Conservation (phyloP, 257 asterid species). For the Mentha longifolia region DNA sequence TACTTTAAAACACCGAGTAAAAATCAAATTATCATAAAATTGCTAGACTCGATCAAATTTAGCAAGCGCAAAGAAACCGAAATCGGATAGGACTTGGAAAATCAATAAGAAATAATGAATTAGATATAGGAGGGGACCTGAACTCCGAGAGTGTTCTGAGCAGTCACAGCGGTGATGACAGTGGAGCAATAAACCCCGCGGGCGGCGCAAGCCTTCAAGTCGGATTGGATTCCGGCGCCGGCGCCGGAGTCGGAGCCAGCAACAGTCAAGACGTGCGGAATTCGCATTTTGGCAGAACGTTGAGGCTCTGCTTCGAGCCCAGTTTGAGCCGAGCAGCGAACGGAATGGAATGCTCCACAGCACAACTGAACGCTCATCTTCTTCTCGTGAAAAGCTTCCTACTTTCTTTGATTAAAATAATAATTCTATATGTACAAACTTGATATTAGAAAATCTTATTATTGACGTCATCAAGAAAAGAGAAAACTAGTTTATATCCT, state of each 20-base stretch:
- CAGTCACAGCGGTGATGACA: conserved; percentile 90
- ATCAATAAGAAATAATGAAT: background rate
- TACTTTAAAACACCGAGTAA: background rate
- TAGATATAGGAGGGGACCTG: conserved; percentile 53
- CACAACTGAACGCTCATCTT: background rate
- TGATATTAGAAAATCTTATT: too few species aligned
- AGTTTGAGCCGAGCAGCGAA: background rate
- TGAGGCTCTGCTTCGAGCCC: conserved; percentile 3
- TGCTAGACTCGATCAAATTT: background rate
- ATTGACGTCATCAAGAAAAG: too few species aligned
- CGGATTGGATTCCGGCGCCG: conserved; percentile 98
- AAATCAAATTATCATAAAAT: background rate
- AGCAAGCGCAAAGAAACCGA: background rate
- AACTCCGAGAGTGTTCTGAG: conserved; percentile 92
- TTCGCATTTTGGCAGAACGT: conserved; percentile 38
- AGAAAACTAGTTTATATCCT: too few species aligned
- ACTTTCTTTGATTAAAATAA: too few species aligned
- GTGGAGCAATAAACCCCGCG: conserved; percentile 92
- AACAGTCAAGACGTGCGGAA: conserved; percentile 89
- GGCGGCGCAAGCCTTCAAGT: conserved; percentile 86
- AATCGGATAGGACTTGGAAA: background rate
- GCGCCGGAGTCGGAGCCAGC: conserved; percentile 97
- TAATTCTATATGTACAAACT: too few species aligned
- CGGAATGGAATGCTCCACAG: background rate
- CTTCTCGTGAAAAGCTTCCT: background rate